Conservation (phyloP, 768 basidiomycete species). For the Rhizopogon rudus region DNA sequence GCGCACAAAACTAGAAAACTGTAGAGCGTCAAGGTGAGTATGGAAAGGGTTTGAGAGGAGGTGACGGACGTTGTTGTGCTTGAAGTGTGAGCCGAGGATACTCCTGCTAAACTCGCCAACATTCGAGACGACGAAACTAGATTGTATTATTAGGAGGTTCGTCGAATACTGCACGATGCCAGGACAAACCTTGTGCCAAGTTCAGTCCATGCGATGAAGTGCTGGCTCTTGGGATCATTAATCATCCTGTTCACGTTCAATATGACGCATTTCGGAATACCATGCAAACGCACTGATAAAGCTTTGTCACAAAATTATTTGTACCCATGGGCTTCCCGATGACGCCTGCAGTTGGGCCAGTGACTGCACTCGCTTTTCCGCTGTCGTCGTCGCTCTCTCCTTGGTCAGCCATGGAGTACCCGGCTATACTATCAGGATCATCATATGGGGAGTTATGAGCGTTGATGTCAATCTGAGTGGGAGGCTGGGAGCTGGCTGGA, state of each 20-base stretch:
- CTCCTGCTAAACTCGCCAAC: constrained; percentile 83
- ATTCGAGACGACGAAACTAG: constrained; percentile 77
- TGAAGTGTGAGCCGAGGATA: constrained; percentile 83
- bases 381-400: constrained; percentile 3
- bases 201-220: constrained; percentile 82
- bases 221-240: constrained; percentile 72
- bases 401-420: constrained; percentile 15
- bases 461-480: constrained; percentile 25
- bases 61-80: constrained; percentile 76
- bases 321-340: constrained; percentile 61
- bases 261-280: background rate
- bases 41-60: constrained; percentile 4
- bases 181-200: constrained; percentile 55
- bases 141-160: background rate
- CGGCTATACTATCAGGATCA: constrained; percentile 48
- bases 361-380: constrained; percentile 12
- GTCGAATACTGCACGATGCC: background rate
- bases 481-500: constrained; percentile 11
- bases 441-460: constrained; percentile 40
- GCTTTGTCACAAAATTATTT: constrained; percentile 86
- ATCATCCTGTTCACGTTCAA: constrained; percentile 59
- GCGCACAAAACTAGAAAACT: constrained; percentile 94
- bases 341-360: constrained; percentile 42
- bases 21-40: constrained; percentile 5
- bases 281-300: constrained; percentile 63